Evolutionary conservation across 257 asterid genomes (phyloP).

Genomic region (Lantana camara): DNA sequence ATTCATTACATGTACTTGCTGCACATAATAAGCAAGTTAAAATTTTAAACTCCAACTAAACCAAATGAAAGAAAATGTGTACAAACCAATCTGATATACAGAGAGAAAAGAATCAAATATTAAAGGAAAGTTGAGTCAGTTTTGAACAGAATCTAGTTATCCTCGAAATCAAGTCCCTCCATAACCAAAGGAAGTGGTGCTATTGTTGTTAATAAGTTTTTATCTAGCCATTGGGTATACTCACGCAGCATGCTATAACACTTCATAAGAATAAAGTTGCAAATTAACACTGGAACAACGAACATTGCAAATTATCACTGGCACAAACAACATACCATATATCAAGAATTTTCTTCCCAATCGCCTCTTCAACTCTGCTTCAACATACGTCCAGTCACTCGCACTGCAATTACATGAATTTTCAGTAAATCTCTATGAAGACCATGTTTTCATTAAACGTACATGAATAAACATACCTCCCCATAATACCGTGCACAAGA

Average conservation of each 20-base stretch:
- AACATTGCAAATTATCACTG: constrained; percentile 3
- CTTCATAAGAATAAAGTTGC: constrained; percentile 7
- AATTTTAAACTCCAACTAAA: not conserved
- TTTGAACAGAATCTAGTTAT: too few relatives aligned
- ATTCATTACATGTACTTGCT: constrained; percentile 89
- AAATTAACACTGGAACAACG: not conserved
- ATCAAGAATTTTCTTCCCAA: constrained; percentile 74
- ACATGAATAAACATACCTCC: constrained; percentile 43
- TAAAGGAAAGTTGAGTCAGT: too few relatives aligned
- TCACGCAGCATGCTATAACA: too few relatives aligned
- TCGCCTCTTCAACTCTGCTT: constrained; percentile 77
- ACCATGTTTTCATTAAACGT: constrained; percentile 10
- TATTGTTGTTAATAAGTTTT: too few relatives aligned
- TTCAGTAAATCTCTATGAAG: constrained; percentile 28
- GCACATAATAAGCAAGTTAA: constrained; percentile 40
- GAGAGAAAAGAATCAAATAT: too few relatives aligned
- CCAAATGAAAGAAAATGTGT: not conserved
- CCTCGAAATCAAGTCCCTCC: too few relatives aligned
- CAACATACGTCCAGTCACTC: constrained; percentile 82
- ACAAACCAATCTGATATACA: not conserved
- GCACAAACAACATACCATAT: constrained; percentile 48
- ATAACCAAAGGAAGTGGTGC: too few relatives aligned
- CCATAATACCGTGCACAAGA: constrained; percentile 65
- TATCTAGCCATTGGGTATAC: constrained; percentile 4
- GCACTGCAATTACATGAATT: constrained; percentile 64